These are phyloP conservation scores for Phyllostachys edulis DNA, from an alignment of 176 grass and related monocot species.

Conservation along the genomic window DNA sequence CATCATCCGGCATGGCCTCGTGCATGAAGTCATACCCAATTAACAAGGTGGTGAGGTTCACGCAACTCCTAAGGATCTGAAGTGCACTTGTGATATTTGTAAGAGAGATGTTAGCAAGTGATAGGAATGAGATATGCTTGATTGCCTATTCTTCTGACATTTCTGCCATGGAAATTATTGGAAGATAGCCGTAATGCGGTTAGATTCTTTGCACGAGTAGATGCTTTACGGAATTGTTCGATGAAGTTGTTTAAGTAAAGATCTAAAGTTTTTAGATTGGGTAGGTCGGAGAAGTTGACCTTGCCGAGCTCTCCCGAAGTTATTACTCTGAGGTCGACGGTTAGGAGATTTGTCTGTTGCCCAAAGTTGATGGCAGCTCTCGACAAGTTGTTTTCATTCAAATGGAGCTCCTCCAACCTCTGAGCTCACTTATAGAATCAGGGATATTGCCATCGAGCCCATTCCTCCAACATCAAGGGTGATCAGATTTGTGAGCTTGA, in stretches of 20 bases:
- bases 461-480: conserved; percentile 40
- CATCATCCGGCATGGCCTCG: conserved; percentile 25
- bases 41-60: conserved; percentile 22
- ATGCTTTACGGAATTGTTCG: conserved; percentile 42
- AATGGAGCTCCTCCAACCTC: conserved; percentile 21
- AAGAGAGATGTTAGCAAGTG: background rate
- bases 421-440: conserved; percentile 23
- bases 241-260: background rate
- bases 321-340: conserved; percentile 9
- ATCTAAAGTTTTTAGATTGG: conserved; percentile 31
- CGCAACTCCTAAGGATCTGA: background rate
- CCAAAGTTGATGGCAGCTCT: conserved; percentile 11
- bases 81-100: conserved; percentile 21
- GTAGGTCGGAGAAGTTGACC: conserved; percentile 34
- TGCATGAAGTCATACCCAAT: background rate
- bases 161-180: background rate
- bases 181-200: background rate
- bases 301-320: background rate
- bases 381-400: conserved; percentile 23
- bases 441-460: background rate
- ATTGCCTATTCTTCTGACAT: background rate
- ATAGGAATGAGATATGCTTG: conserved; percentile 4
- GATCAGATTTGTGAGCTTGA: conserved; percentile 1
- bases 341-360: conserved; percentile 18
- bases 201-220: conserved; percentile 31